Evolutionary conservation across 768 basidiomycete species (phyloP), one percentile per base, ranked within the genome.

Genomic region (Serendipita sp.): DNA sequence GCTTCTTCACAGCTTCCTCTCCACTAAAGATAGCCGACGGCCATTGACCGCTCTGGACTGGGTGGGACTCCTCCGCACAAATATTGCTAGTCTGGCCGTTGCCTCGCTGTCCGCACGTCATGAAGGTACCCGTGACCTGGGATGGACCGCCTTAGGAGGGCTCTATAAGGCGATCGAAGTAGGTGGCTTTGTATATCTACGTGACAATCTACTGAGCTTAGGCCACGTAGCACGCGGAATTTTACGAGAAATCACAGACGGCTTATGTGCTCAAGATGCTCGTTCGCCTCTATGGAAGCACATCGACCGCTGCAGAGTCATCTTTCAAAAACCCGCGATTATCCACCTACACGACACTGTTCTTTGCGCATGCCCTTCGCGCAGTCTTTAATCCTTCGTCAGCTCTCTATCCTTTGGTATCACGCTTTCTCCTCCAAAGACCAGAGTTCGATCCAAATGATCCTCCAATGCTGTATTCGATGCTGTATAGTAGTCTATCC

Each of bases 341-440:
- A 0, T 86, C 94, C 0, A 81, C 87, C 1, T 86, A 87, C 64
- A 81, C 84, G 3, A 84, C 90, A 1, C 81, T 97, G 17, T 80
- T 95, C 67, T 78, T 97, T 61, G 78, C 85, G 2, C 92, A 98
- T 65, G 83, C 90, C 1, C 73, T 96, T 3, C 79, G 86, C 30
- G 83, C 82, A 0, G 77, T 95, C 34, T 94, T 92, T 73, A 86
- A 90, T 65, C 93, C 95, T 0, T 84, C 88, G 1, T 84, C 86
- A 60, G 89, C 91, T 71, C 83, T 90, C 45, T 98, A 95, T 69
- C 91, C 94, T 0, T 74, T 86, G 16, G 88, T 86, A 0, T 83
- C 89, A 1, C 81, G 88, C 3, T 97, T 96, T 78, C 80, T 98
- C 3, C 79, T 98, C 0, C 93, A 96, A 72, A 82, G 95, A 1